phyloP scores from a whole-genome alignment of 148 eudicot species.

The Chenopodium suecicum region DNA sequence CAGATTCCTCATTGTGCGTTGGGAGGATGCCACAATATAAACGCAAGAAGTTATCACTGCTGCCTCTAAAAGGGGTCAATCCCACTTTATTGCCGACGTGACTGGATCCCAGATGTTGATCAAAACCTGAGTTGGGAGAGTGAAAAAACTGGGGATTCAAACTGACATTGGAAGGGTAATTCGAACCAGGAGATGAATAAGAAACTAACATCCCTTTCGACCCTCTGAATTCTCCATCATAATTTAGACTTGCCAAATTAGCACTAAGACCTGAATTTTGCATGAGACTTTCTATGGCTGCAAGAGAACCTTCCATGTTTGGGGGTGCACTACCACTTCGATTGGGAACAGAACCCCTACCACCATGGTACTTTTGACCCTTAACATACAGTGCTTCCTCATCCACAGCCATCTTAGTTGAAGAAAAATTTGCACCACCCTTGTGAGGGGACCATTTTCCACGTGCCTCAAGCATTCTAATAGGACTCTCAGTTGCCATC shows the following conservation, averaged over 20 bases:
- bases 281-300: constrained; percentile 61
- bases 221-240: constrained; percentile 28
- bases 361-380: constrained; percentile 40
- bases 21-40: constrained; percentile 57
- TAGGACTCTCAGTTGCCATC: constrained; percentile 89
- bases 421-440: constrained; percentile 43
- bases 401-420: constrained; percentile 43
- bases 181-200: constrained; percentile 47
- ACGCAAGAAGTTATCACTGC: constrained; percentile 43
- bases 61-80: constrained; percentile 49
- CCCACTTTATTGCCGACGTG: constrained; percentile 37
- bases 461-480: constrained; percentile 62
- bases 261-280: constrained; percentile 35
- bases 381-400: constrained; percentile 56
- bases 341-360: constrained; percentile 48
- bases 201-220: constrained; percentile 42
- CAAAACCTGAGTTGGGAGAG: constrained; percentile 39
- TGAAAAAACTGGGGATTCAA: constrained; percentile 54
- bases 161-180: constrained; percentile 37
- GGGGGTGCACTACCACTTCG: constrained; percentile 93
- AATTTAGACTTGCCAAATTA: constrained; percentile 32
- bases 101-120: constrained; percentile 27
- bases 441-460: constrained; percentile 60
- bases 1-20: constrained; percentile 80
- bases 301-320: constrained; percentile 79